Conservation (phyloP, 176 grass and related monocot species). For the Oryza punctata region DNA sequence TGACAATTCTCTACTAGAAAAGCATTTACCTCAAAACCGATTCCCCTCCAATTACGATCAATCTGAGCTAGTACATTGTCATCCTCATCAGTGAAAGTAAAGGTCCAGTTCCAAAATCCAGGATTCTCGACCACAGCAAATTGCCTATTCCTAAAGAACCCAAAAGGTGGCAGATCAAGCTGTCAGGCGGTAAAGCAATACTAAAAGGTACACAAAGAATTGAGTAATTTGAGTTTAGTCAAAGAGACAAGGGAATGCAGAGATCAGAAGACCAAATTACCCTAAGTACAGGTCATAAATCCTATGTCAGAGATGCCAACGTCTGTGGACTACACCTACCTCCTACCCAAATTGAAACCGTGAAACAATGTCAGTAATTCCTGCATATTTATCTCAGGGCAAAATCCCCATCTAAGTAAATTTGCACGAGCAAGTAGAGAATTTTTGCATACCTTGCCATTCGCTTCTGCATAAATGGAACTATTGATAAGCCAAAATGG, state of each 20-base stretch:
- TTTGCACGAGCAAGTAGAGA: slow-evolving; percentile 10
- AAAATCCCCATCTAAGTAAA: slow-evolving; percentile 23
- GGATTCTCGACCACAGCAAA: slow-evolving; percentile 99
- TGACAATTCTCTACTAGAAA: slow-evolving; percentile 16
- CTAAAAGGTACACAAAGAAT: slow-evolving; percentile 21
- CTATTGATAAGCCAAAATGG: slow-evolving; percentile 98
- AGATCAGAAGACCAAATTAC: slow-evolving; percentile 46
- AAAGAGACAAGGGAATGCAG: slow-evolving; percentile 9
- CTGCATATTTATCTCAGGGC: slow-evolving; percentile 11
- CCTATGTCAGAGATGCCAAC: slow-evolving; percentile 96
- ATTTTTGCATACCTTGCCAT: slow-evolving; percentile 73
- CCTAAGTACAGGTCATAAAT: slow-evolving; percentile 99
- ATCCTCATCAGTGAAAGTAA: slow-evolving; percentile 84
- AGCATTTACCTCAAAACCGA: slow-evolving; percentile 83
- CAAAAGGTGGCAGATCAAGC: slow-evolving; percentile 30
- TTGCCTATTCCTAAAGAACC: slow-evolving; percentile 74
- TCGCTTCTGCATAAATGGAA: slow-evolving; percentile 92
- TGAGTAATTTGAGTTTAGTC: slow-evolving; percentile 16
- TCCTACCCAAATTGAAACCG: slow-evolving; percentile 58
- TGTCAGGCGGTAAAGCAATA: slow-evolving; percentile 34
- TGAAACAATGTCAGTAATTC: slow-evolving; percentile 31
- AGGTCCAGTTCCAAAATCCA: slow-evolving; percentile 97
- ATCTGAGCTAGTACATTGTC: slow-evolving; percentile 80
- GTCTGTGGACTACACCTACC: slow-evolving; percentile 94
- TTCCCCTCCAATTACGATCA: slow-evolving; percentile 93